phyloP scores from a whole-genome alignment of 768 basidiomycete species.

The Dacryopinax spathularia region DNA sequence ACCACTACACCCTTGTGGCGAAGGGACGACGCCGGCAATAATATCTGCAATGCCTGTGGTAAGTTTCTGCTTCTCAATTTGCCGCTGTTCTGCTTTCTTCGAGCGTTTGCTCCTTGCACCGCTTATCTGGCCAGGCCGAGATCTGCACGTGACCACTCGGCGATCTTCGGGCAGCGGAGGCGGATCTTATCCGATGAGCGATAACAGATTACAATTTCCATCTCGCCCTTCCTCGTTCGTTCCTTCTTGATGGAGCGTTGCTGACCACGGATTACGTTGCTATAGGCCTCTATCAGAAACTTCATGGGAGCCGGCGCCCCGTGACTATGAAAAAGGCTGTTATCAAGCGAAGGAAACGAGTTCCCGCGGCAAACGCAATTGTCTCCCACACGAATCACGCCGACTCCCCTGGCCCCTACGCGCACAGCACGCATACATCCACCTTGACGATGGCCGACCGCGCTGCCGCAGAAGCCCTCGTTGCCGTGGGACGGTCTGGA shows the following conservation, averaged over 20 bases:
- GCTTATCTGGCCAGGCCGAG: conserved; percentile 1
- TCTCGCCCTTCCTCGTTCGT: conserved; percentile 10
- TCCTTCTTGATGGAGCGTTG: conserved; percentile 14
- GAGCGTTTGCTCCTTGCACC: conserved; percentile 8
- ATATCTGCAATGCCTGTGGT: conserved; percentile 86
- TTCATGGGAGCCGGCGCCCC: conserved; percentile 92
- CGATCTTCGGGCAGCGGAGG: conserved; percentile 2
- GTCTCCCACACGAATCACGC: conserved; percentile 18
- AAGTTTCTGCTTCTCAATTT: conserved; percentile 30
- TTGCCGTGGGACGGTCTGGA: conserved; percentile 51
- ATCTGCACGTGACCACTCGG: neutral
- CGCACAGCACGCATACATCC: neutral
- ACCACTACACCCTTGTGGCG: conserved; percentile 71
- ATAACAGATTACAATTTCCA: neutral
- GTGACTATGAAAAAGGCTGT: conserved; percentile 99
- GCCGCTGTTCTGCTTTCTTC: conserved; percentile 20
- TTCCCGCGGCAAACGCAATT: conserved; percentile 58
- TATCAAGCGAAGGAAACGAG: conserved; percentile 94
- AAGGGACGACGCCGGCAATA: conserved; percentile 64
- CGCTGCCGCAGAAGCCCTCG: conserved; percentile 78
- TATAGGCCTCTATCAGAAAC: conserved; percentile 90
- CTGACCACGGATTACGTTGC: conserved; percentile 19
- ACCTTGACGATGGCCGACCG: conserved; percentile 48
- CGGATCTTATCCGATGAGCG: conserved; percentile 4
- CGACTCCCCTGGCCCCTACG: conserved; percentile 2